Conservation (phyloP, 352 stramenopile genomes). For the Phytopythium aichiense region DNA sequence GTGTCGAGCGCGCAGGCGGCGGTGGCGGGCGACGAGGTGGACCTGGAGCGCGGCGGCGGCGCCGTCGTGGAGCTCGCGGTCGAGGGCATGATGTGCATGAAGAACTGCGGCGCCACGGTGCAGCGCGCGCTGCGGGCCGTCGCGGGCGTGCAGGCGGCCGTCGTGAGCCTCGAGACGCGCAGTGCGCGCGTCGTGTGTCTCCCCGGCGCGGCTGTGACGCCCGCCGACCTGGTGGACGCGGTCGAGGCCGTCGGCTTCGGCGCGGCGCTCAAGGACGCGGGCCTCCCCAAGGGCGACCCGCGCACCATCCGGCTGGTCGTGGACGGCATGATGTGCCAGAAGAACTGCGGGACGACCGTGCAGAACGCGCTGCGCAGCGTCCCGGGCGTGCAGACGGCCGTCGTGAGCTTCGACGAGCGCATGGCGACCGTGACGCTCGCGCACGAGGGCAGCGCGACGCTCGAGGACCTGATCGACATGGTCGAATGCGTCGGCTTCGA, state of each 20-base stretch:
- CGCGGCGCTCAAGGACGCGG: slow-evolving; percentile 32
- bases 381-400: slow-evolving; percentile 56
- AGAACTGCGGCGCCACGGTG: slow-evolving; percentile 93
- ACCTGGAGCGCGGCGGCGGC: slow-evolving; percentile 8
- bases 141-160: slow-evolving; percentile 58
- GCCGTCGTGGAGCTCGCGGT: slow-evolving; percentile 64
- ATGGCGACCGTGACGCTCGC: slow-evolving; percentile 55
- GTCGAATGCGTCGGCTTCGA: slow-evolving; percentile 74
- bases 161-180: slow-evolving; percentile 61
- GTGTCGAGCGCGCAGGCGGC: not conserved
- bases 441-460: slow-evolving; percentile 36
- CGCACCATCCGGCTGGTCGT: slow-evolving; percentile 64
- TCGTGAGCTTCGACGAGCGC: slow-evolving; percentile 74
- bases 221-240: slow-evolving; percentile 59
- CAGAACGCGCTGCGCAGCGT: slow-evolving; percentile 81
- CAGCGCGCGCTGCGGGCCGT: slow-evolving; percentile 66
- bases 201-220: slow-evolving; percentile 29
- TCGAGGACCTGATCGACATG: slow-evolving; percentile 69
- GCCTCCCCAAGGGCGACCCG: slow-evolving; percentile 12
- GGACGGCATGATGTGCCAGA: slow-evolving; percentile 94
- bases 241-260: slow-evolving; percentile 80
- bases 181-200: slow-evolving; percentile 54
- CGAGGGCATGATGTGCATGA: slow-evolving; percentile 95
- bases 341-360: slow-evolving; percentile 93
- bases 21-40: slow-evolving; percentile 7